phyloP scores from a whole-genome alignment of 2,329 filamentous ascomycete genomes.

The Dothiorella sarmentorum region DNA sequence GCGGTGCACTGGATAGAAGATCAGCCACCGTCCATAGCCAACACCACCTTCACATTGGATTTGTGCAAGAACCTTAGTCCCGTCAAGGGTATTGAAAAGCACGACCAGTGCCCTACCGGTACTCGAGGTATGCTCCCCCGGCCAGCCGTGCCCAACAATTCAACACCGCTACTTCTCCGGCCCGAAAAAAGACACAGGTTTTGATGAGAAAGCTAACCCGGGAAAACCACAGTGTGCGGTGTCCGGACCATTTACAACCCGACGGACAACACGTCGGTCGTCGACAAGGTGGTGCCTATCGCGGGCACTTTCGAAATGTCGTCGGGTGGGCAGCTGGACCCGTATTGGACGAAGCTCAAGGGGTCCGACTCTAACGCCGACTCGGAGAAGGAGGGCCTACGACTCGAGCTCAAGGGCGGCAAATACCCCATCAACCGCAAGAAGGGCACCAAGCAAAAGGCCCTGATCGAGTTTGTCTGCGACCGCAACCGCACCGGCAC shows the following conservation, averaged over 20 bases:
- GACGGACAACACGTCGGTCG: slow-evolving; percentile 47
- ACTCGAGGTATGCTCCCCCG: slow-evolving; percentile 55
- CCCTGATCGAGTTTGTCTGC: slow-evolving; percentile 83
- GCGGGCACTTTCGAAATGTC: slow-evolving; percentile 55
- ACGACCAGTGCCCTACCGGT: slow-evolving; percentile 64
- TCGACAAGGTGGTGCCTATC: slow-evolving; percentile 64
- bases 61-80: slow-evolving; percentile 67
- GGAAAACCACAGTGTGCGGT: slow-evolving; percentile 67
- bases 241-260: slow-evolving; percentile 59
- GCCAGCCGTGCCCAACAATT: too few species aligned
- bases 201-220: neutral
- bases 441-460: slow-evolving; percentile 59
- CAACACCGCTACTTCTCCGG: neutral
- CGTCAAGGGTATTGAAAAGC: slow-evolving; percentile 53
- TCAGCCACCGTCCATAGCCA: slow-evolving; percentile 51
- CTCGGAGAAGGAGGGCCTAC: slow-evolving; percentile 66
- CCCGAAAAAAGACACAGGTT: neutral
- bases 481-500: slow-evolving; percentile 62
- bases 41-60: slow-evolving; percentile 79
- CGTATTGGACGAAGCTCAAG: slow-evolving; percentile 63
- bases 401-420: slow-evolving; percentile 63
- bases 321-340: slow-evolving; percentile 56
- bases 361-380: slow-evolving; percentile 62
- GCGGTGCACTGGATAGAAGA: slow-evolving; percentile 58
- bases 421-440: slow-evolving; percentile 49